A percentile compares a stretch with the other conserved stretches of the same genome.
These are phyloP conservation scores for Stereocaulon alpinum DNA, from an alignment of 495 filamentous ascomycete genomes.

Conservation along the genomic window DNA sequence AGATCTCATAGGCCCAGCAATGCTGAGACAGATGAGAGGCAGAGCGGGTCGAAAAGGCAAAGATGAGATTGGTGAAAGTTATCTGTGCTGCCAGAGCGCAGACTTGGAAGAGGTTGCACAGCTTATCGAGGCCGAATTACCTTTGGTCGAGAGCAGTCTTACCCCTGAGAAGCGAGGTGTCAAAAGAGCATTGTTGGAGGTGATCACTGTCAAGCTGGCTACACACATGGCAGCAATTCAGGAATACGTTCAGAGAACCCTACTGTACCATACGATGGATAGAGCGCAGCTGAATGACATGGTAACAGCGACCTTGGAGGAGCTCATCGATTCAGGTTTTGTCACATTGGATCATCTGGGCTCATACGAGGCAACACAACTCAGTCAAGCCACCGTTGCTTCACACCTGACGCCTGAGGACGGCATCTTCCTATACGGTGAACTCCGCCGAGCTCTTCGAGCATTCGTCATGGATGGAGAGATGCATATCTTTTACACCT, in stretches of 20 bases:
- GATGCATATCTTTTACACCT: conserved; percentile 75
- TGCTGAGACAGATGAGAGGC: conserved; percentile 79
- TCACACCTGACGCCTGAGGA: conserved; percentile 68
- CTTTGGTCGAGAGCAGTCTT: conserved; percentile 58
- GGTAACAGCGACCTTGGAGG: conserved; percentile 44
- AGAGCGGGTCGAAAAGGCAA: conserved; percentile 77
- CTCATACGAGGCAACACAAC: conserved; percentile 49
- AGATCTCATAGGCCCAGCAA: conserved; percentile 64
- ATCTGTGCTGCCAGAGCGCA: conserved; percentile 60
- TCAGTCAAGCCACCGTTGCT: conserved; percentile 64
- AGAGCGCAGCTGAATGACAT: conserved; percentile 35
- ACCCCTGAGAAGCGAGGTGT: conserved; percentile 58
- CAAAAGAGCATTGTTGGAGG: conserved; percentile 66
- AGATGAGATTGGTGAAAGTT: conserved; percentile 71
- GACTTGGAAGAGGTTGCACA: conserved; percentile 62
- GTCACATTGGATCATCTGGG: conserved; percentile 37
- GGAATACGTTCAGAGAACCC: conserved; percentile 60
- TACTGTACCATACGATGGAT: conserved; percentile 47
- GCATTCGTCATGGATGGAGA: conserved; percentile 80
- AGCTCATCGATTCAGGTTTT: conserved; percentile 44
- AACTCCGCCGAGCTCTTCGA: conserved; percentile 54
- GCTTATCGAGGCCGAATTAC: conserved; percentile 63
- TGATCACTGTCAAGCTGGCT: conserved; percentile 60
- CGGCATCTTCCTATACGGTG: conserved; percentile 62
- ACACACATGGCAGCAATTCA: conserved; percentile 57